Percentiles rank a stretch among this genome's conserved stretches.
These are phyloP conservation scores for Ophiostoma triangulosporum DNA, from an alignment of 2,329 filamentous ascomycete species.

Conservation along the genomic window DNA sequence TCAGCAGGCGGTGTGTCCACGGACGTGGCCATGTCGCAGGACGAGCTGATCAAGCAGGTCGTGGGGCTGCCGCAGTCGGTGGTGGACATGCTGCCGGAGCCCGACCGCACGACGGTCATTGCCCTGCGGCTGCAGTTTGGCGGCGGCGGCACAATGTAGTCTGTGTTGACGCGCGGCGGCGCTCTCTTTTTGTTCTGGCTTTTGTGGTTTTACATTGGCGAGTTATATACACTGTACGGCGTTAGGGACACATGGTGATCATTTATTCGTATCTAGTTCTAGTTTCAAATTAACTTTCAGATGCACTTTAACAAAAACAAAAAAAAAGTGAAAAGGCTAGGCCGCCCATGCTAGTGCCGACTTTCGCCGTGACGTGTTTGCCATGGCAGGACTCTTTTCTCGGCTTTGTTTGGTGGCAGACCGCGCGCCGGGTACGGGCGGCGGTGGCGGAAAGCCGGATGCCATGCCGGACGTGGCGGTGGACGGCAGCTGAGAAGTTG, in stretches of 20 bases:
- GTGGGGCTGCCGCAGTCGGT: slow-evolving; percentile 66
- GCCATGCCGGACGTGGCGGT: background rate
- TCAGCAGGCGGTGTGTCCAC: background rate
- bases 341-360: slow-evolving; percentile 1
- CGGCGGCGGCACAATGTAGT: slow-evolving; percentile 7
- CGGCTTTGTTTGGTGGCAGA: background rate
- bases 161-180: no score
- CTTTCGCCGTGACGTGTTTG: background rate
- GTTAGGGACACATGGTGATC: background rate
- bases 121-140: slow-evolving; percentile 38
- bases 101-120: slow-evolving; percentile 67
- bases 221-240: background rate
- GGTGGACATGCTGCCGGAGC: slow-evolving; percentile 65
- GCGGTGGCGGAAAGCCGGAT: background rate
- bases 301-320: no score
- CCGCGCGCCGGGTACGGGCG: background rate
- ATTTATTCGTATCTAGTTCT: background rate
- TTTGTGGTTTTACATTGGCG: background rate
- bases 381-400: slow-evolving; percentile 1
- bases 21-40: slow-evolving; percentile 36
- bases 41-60: slow-evolving; percentile 67
- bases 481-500: background rate
- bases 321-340: background rate
- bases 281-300: background rate
- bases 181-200: background rate